Evolutionary conservation across 169 alveolate genomes (phyloP), one percentile per base, ranked within the genome.

Genomic region (Cytauxzoon felis): DNA sequence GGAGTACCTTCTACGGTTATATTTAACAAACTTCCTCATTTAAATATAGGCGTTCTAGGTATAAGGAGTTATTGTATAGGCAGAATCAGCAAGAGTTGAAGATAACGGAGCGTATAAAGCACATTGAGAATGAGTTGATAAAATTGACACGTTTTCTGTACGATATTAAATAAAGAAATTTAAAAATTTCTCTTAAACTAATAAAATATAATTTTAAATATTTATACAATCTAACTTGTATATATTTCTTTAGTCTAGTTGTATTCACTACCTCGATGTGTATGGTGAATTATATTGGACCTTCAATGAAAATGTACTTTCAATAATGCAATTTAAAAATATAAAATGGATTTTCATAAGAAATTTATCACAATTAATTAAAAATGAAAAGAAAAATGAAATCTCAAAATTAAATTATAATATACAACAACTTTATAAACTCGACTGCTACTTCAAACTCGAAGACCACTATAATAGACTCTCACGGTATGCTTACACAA

Each of bases 381-480:
- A 41, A 50, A 8, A 32, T n/a, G 3, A 11, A 6, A 26, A 16
- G 11, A 16, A 21, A 1, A 7, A 11, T 3, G 27, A 60, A n/a
- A 11, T 42, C 41, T 34, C 65, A 0, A 6, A 41, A 8, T 23
- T 40, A 5, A 29, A 38, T 18, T 18, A n/a, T 26, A 16, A 18
- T 27, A 5, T 41, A 47, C 27, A 63, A 36, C 7, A 62, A 45
- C 33, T 30, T 26, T 29, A 13, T 58, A 3, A 41, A 9, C 51
- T 16, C 59, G 69, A 8, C 58, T 42, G 11, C 42, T 63, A n/a
- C 51, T 68, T 23, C 41, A 61, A 27, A n/a, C 38, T 73, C 0
- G 84, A 73, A 36, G 84, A 73, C 26, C 66, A 73, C 11, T 73
- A 48, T 42, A 50, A 52, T 24, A 38, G 78, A 0, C 33, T 73